Base-by-base conservation (phyloP, 2,329 filamentous ascomycete genomes). In the Endocalyx cinctus region DNA sequence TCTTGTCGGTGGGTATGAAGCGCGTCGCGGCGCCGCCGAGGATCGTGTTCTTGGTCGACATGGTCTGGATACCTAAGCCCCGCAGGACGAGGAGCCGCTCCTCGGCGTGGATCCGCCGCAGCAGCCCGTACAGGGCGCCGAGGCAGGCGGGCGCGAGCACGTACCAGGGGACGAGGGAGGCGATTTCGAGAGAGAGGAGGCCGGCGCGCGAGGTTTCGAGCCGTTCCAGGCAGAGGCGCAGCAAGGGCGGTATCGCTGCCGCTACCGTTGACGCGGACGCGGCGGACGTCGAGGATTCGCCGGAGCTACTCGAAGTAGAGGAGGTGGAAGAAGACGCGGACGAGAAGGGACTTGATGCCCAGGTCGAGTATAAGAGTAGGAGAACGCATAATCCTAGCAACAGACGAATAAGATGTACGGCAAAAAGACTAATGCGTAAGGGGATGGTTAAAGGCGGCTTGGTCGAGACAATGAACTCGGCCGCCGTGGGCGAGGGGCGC, bases 391-490 rank as follows among this genome's bases (percentile, higher is more conserved):
- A 44, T 37, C 61, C 40, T 25, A 70, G 46, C 14, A 62, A 42
- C 18, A 73, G 38, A 20, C 72, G 67, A 19, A 66, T 31, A 35
- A 67, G 47, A 38, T 69, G 51, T 23, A 73, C 59, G 27, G 70
- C 43, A 27, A 57, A 39, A 31, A 70, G 58, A 14, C 73, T 54
- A 20, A 72, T 43, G 25, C 66, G 70, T 6, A 72, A 60, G 3
- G 70, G 50, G 12, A 73, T 39, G 1, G 72, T 72, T 4, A 63
- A 55, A 0, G 66, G 62, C 1, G 84, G 78, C 27, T 79, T 77
- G 37, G 89, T 96, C 22, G 89, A 92, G 35, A 96, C 86, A 18
- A 84, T 94, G 70, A 90, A 97, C 46, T 86, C 84, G 56, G 86
- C 81, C n/a, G 92, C 95, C 3, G 88, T 94, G 29, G 87, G 82